Evolutionary conservation across 768 basidiomycete species (phyloP).

Genomic region (Kwoniella mangroviensis): DNA sequence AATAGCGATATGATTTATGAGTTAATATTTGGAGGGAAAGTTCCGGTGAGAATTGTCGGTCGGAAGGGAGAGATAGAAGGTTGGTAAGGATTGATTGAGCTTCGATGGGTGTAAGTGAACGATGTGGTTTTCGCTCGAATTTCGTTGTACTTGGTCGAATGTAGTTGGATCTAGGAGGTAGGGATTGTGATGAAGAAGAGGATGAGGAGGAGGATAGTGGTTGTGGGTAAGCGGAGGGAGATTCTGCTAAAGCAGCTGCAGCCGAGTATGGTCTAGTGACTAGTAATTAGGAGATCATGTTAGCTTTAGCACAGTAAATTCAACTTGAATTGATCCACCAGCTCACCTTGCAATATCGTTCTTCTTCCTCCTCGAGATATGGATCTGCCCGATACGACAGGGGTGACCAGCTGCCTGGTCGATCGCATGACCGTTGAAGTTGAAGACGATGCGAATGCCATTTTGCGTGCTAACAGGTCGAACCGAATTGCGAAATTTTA

Average conservation of each 20-base stretch:
- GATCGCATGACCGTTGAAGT: conserved; percentile 16
- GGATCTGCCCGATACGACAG: not conserved
- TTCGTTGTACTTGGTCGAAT: not conserved
- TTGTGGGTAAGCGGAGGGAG: not conserved
- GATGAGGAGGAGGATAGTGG: conserved; percentile 2
- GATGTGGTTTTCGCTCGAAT: not conserved
- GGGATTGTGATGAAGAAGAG: conserved; percentile 2
- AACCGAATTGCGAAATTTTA: not conserved
- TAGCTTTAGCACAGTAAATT: not conserved
- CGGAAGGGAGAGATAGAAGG: conserved; percentile 45
- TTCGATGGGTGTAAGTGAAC: conserved; percentile 9
- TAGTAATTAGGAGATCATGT: not conserved
- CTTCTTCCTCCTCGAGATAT: not conserved
- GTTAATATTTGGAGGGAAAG: conserved; percentile 55
- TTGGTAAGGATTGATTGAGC: conserved; percentile 48
- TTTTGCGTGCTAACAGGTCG: not conserved
- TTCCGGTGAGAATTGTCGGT: conserved; percentile 45
- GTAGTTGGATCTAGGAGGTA: not conserved
- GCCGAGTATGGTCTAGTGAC: conserved; percentile 13
- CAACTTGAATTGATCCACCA: not conserved
- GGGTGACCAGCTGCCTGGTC: conserved; percentile 5
- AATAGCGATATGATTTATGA: conserved; percentile 55
- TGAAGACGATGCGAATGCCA: conserved; percentile 26
- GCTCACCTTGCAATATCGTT: not conserved
- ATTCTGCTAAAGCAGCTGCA: conserved; percentile 4